Evolutionary conservation across 768 basidiomycete genomes (phyloP), one percentile per base, ranked within the genome.

Genomic region (Leccinum boreale): DNA sequence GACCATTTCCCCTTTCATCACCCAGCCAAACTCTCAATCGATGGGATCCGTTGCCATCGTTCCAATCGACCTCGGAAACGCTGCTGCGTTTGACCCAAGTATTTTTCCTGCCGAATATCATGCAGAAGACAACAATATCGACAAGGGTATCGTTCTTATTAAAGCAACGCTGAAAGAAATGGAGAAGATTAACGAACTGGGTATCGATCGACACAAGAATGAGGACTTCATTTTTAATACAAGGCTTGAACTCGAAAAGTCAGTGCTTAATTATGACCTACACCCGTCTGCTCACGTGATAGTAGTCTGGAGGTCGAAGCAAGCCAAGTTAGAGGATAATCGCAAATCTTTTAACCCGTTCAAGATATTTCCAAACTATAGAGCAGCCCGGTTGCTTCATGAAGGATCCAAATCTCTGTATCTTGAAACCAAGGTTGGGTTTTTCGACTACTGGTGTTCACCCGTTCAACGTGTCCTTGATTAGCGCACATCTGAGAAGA

Each of bases 401-500:
- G 39, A 19, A 7, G 33, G 4, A 17, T 24, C 61, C 17, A 50
- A 3, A 19, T 4, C 33, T 14, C 2, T 59, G 10, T 63, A 5
- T 11, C 33, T 35, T 31, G 0, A 42, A 1, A 59, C 62, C 17
- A 51, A 15, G 52, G 62, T 60, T 42, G 10, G 29, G 1, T 35
- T 49, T 15, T 11, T 49, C 48, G 17, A 14, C 7, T 19, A 44
- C 10, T 21, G 42, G 28, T 8, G 28, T 28, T 0, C 28, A 28
- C 28, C 28, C 28, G 28, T 15, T 9, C 23, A 14, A 23, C 12
- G 3, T n/a, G 23, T 11, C 23, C 17, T 11, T n/a, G 10, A 28
- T 15, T 21, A 65, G 59, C 15, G 21, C 1, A 64, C 44, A 3
- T 64, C 59, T 0, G 62, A 61, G 48, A 48, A 5, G 26, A 65